Base-by-base conservation (phyloP, 179 eudicot species). In the Amaranthus tricolor region DNA sequence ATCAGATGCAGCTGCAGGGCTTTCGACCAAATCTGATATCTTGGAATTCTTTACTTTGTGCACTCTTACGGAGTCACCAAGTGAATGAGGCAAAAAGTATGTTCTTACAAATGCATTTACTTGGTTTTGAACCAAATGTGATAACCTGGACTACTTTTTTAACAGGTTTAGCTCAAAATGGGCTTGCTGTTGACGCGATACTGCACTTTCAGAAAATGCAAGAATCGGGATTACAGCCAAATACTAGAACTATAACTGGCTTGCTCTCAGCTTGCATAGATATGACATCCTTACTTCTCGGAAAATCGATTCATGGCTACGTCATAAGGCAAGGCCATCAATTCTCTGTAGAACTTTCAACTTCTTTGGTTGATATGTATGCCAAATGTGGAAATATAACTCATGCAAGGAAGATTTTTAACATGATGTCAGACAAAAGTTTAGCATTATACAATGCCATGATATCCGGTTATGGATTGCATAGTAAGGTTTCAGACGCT, bases 331-430 rank as follows among this genome's bases (percentile, higher is more conserved):
- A 16, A 67, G 80, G 47, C n/a, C 70, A 6, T 48, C 58, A 52
- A 72, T 57, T 86, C n/a, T 84, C 89, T 45, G 57, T 76, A 53
- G 92, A 90, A 76, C 88, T 89, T 53, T 86, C 79, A 47, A 86
- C 96, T 71, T 84, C 93, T 16, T 77, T 94, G 71, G 85, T 91
- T 44, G 91, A 92, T 76, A 82, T 94, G 89, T 94, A 91, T 77
- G 88, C 96, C 7, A 86, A 91, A 61, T 91, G 96, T 79, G 82
- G 82, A 55, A 66, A 76, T 76, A 63, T 88, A 65, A 19, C 24
- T 64, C 53, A 71, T 6, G 85, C 89, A 73, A 67, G 68, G 13
- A 80, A 61, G 48, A 86, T 88, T 53, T 89, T 91, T 59, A 48
- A 72, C 6, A 74, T 58, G 68, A 83, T 81, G 44, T 78, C 82